phyloP scores from a whole-genome alignment of 2,329 filamentous ascomycete species.

The Talaromyces sp. region DNA sequence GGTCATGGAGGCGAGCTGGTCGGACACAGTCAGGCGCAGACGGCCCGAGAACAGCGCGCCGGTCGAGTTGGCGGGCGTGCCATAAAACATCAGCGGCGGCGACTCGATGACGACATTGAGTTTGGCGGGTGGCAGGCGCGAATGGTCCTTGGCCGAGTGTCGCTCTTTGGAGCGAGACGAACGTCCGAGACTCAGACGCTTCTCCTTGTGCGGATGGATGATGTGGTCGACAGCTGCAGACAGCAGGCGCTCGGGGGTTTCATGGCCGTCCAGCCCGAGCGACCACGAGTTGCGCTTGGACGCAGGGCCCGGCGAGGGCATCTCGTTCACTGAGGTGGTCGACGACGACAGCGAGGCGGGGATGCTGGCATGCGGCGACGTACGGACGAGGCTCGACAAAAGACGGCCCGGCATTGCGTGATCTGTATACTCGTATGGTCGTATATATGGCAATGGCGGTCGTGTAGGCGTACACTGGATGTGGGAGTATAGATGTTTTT shows the following conservation, averaged over 20 bases:
- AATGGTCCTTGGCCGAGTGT: constrained; percentile 17
- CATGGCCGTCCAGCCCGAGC: constrained; percentile 23
- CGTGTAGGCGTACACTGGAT: neutral
- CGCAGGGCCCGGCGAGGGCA: constrained; percentile 11
- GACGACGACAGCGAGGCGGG: constrained; percentile 32
- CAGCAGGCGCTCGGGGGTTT: constrained; percentile 34
- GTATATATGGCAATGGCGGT: neutral
- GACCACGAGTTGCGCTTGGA: constrained; percentile 23
- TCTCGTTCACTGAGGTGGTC: constrained; percentile 33
- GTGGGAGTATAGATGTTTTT: neutral
- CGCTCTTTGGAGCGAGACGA: constrained; percentile 34
- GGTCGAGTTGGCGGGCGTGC: constrained; percentile 65
- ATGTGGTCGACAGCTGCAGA: constrained; percentile 40
- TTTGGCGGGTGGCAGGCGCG: constrained; percentile 40
- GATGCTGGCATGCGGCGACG: constrained; percentile 22
- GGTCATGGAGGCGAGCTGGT: constrained; percentile 54
- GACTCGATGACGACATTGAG: constrained; percentile 69
- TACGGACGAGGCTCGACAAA: constrained; percentile 34
- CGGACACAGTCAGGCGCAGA: constrained; percentile 66
- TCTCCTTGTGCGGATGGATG: constrained; percentile 40
- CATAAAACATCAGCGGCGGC: constrained; percentile 79
- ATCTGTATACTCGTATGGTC: neutral
- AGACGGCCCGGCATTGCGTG: constrained; percentile 40
- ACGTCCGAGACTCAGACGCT: constrained; percentile 32
- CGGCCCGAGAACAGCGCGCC: constrained; percentile 83